Base-by-base conservation (phyloP, 345 rosid genomes). In the Citrus unshiu region DNA sequence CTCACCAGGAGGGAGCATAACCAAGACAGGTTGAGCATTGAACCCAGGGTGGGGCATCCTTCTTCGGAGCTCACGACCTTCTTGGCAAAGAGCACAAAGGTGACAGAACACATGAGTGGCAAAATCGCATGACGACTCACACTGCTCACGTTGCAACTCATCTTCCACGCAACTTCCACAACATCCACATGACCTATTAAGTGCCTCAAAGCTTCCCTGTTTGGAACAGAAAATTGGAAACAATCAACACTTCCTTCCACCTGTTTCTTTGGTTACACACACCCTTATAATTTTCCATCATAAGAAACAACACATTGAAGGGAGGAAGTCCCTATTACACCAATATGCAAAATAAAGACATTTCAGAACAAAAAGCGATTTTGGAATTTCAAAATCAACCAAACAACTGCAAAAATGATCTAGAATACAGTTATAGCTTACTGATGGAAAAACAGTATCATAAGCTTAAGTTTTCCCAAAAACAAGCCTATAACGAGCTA, bases 61-160 rank as follows among this genome's bases (percentile, higher is more conserved):
- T 49, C 97, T 91, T 22, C 98, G 97, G n/a, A 96, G 76, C 91
- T 93, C 98, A 13, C 95, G 98, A 5, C 97, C 99, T 87, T 96
- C 99, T 85, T 96, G 99, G 88, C 98, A 92, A 79, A 96, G 91
- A 6, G 99, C 97, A 58, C 98, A 93, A 9, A 78, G 22, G 81
- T 96, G 98, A 79, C 99, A 96, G 81, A 89, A 87, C 10, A 93
- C 85, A 78, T 95, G 97, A 1, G 94, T 91, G 56, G 88, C 90
- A 61, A 91, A 81, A 83, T 95, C 97, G 68, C 97, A 95, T 9
- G 91, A 81, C 0, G 92, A 77, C 79, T 95, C 99, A 2, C 93
- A 89, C 22, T 83, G 91, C 82, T 93, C 97, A 46, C 88, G 95
- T 72, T 88, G 93, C 85, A 86, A 1, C 71, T 92, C 92, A 21